Conservation (phyloP, 257 asterid genomes). For the Perilla frutescens region DNA sequence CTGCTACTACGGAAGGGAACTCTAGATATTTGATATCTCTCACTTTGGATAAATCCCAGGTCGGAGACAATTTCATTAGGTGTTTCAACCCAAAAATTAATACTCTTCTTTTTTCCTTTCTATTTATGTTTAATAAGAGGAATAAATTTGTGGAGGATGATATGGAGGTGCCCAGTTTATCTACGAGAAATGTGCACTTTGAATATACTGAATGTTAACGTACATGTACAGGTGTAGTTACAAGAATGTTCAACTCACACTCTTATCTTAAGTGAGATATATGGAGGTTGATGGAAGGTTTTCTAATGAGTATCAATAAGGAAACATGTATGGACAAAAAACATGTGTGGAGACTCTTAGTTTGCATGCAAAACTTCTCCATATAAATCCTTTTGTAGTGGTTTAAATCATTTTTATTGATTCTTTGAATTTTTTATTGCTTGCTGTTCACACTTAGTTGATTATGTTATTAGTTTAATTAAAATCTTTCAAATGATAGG, state of each 20-base stretch:
- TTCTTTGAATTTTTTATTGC: background rate
- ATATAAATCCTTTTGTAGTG: constrained; percentile 20
- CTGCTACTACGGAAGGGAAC: constrained; percentile 1
- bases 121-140: background rate
- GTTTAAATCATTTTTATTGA: background rate
- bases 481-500: background rate
- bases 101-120: background rate
- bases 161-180: background rate
- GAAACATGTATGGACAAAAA: constrained; percentile 3
- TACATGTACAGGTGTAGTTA: constrained; percentile 1
- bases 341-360: background rate
- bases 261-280: background rate
- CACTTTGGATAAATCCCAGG: background rate
- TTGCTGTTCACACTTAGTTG: constrained; percentile 4
- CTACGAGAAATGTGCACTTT: background rate
- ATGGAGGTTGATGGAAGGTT: constrained; percentile 17
- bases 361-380: constrained; percentile 9
- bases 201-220: background rate
- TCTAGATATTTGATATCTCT: constrained; percentile 18
- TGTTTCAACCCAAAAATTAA: background rate
- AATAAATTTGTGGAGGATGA: background rate
- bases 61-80: background rate
- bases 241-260: background rate
- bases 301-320: background rate
- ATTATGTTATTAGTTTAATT: background rate